phyloP scores from a whole-genome alignment of 805 yeast genomes.

The Diddensiella caesifluorescens region DNA sequence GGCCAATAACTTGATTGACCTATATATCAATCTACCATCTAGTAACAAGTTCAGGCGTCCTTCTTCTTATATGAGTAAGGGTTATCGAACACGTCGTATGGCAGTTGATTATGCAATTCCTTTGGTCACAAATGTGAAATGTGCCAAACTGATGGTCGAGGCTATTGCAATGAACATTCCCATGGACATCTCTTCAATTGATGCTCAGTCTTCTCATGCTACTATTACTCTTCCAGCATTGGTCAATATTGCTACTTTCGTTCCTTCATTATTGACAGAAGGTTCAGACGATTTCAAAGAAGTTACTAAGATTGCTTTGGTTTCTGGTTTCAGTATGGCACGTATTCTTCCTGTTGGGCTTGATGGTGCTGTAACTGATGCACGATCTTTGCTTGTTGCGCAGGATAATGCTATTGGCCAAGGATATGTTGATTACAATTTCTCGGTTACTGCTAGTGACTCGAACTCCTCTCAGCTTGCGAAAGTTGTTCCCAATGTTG shows the following conservation, averaged over 20 bases:
- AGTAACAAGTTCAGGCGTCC: slow-evolving; percentile 98
- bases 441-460: slow-evolving; percentile 78
- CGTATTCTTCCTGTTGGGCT: slow-evolving; percentile 70
- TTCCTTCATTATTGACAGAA: slow-evolving; percentile 54
- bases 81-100: slow-evolving; percentile 98
- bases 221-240: slow-evolving; percentile 82
- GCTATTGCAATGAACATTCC: slow-evolving; percentile 63
- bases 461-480: slow-evolving; percentile 57
- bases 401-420: slow-evolving; percentile 48
- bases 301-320: slow-evolving; percentile 64
- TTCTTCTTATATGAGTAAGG: slow-evolving; percentile 94
- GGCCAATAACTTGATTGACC: slow-evolving; percentile 92
- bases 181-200: slow-evolving; percentile 67
- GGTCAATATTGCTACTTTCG: slow-evolving; percentile 72
- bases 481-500: slow-evolving; percentile 60
- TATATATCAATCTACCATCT: slow-evolving; percentile 95
- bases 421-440: slow-evolving; percentile 71
- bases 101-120: slow-evolving; percentile 99
- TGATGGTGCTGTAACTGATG: slow-evolving; percentile 60
- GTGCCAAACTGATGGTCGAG: slow-evolving; percentile 92
- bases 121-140: slow-evolving; percentile 92
- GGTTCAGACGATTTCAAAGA: slow-evolving; percentile 57
- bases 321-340: slow-evolving; percentile 84
- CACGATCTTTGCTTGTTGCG: slow-evolving; percentile 60
- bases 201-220: slow-evolving; percentile 85